Base-by-base conservation (phyloP, 805 yeast species). In the Priceomyces carsonii region DNA sequence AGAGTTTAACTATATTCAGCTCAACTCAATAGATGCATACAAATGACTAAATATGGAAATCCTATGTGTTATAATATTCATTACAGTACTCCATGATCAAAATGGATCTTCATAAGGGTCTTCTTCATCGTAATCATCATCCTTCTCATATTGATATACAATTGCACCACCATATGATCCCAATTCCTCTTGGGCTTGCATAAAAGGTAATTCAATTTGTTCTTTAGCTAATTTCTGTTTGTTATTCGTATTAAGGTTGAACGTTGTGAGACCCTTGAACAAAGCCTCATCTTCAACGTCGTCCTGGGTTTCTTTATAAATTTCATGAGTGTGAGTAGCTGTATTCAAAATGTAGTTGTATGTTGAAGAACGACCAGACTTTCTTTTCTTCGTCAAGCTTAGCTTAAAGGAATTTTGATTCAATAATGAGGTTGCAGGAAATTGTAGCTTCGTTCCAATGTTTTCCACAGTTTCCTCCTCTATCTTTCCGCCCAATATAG, bases 71-170 rank as follows among this genome's bases (percentile, higher is more conserved):
- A n/a, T n/a, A n/a, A n/a, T n/a, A n/a, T n/a, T n/a, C n/a, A n/a
- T n/a, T n/a, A n/a, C n/a, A n/a, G n/a, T n/a, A n/a, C n/a, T n/a
- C 20, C 28, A 13, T 22, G n/a, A 3, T 19, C 60, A 89, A 53
- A 88, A 89, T 5, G 98, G 98, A 54, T 91, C 98, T 56, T 91
- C 99, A 53, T 82, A 91, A 0, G 98, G 97, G 60, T 91, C 99
- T 50, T 93, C 98, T 57, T 91, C 99, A 53, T 91, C 99, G 54
- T 90, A 91, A 59, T 91, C 99, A 57, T 91, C 99, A 58, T 91
- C 98, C 54, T 90, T 87, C 51, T 93, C 98, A 55, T 81, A 93
- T 54, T 93, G 93, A 54, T 91, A 91, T 3, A 91, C 95, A 47
- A 93, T 90, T 1, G 99, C 97, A 13, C 98, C 96, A 35, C 95